Evolutionary conservation across 2,329 filamentous ascomycete genomes (phyloP).

Genomic region (Paecilomyces sp.): DNA sequence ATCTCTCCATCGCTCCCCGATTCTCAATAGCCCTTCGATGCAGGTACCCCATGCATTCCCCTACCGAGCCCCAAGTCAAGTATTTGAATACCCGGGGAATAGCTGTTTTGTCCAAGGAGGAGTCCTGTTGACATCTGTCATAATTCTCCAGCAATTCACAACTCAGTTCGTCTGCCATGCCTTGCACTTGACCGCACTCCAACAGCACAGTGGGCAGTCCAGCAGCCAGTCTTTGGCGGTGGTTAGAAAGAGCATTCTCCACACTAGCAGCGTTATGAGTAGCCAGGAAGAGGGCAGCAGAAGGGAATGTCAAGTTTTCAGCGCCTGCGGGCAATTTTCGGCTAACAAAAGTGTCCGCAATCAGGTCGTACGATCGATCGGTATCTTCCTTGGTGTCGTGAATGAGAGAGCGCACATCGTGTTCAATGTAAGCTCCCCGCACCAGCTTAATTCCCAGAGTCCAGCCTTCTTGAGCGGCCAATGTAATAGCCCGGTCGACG

Average conservation of each 20-base stretch:
- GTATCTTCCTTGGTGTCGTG: conserved; percentile 33
- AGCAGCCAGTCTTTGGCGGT: background rate
- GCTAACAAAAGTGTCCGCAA: conserved; percentile 42
- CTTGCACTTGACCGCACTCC: conserved; percentile 68
- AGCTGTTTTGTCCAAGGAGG: conserved; percentile 10
- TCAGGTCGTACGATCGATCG: conserved; percentile 42
- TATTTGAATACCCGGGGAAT: conserved; percentile 44
- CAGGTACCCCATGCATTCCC: conserved; percentile 47
- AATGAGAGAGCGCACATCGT: conserved; percentile 28
- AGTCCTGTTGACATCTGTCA: conserved; percentile 6
- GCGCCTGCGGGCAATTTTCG: conserved; percentile 16
- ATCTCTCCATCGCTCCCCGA: conserved; percentile 60
- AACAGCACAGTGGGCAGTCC: conserved; percentile 26
- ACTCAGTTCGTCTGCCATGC: conserved; percentile 85
- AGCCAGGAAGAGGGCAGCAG: background rate
- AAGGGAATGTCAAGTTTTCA: background rate
- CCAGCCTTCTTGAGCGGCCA: conserved; percentile 35
- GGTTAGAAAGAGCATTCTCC: background rate
- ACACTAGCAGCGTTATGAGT: background rate
- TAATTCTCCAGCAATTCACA: conserved; percentile 35
- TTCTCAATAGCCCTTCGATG: conserved; percentile 63
- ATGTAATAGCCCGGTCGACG: conserved; percentile 28
- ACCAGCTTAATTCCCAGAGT: conserved; percentile 39
- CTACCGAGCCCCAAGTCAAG: conserved; percentile 47
- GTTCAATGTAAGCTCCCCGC: conserved; percentile 39